These are phyloP conservation scores for Chromosphaera perkinsii DNA, from an alignment of 208 protist species.

Conservation along the genomic window DNA sequence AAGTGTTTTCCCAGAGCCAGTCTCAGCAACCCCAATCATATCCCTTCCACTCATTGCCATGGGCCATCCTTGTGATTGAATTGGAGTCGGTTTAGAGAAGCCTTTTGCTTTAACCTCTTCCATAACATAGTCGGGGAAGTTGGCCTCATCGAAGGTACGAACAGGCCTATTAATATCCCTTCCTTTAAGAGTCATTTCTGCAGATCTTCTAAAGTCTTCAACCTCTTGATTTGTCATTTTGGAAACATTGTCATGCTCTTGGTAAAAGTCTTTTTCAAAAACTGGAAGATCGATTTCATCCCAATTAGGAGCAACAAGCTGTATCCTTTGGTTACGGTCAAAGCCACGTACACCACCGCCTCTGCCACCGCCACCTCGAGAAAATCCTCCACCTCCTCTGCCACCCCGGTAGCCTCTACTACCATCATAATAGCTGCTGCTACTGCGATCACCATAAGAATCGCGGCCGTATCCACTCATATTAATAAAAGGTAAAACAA, in stretches of 20 bases:
- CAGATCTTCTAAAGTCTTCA: background rate
- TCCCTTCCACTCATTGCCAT: slow-evolving; percentile 63
- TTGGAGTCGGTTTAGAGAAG: slow-evolving; percentile 65
- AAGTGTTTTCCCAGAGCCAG: slow-evolving; percentile 74
- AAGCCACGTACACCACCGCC: slow-evolving; percentile 1
- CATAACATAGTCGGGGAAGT: slow-evolving; percentile 59
- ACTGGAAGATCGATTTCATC: background rate
- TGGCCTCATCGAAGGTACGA: slow-evolving; percentile 48
- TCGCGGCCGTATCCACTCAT: no score
- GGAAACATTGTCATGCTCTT: slow-evolving; percentile 46
- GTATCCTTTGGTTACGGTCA: background rate
- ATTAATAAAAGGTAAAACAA: background rate
- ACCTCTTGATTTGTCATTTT: slow-evolving; percentile 23
- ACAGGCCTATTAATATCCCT: slow-evolving; percentile 55
- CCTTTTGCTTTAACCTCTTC: slow-evolving; percentile 32
- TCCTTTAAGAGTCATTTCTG: slow-evolving; percentile 47
- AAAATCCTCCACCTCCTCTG: background rate
- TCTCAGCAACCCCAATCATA: slow-evolving; percentile 70
- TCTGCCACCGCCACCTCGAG: slow-evolving; percentile 16
- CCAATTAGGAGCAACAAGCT: slow-evolving; percentile 23
- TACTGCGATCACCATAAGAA: background rate
- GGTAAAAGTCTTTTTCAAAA: slow-evolving; percentile 66
- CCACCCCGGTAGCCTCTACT: background rate
- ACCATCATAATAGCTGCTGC: slow-evolving; percentile 1
- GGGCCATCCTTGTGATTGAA: slow-evolving; percentile 73